Percentiles rank a stretch among this genome's conserved stretches.
Conservation (phyloP, 1,139 yeast genomes). For the Yamadazyma taylorii region DNA sequence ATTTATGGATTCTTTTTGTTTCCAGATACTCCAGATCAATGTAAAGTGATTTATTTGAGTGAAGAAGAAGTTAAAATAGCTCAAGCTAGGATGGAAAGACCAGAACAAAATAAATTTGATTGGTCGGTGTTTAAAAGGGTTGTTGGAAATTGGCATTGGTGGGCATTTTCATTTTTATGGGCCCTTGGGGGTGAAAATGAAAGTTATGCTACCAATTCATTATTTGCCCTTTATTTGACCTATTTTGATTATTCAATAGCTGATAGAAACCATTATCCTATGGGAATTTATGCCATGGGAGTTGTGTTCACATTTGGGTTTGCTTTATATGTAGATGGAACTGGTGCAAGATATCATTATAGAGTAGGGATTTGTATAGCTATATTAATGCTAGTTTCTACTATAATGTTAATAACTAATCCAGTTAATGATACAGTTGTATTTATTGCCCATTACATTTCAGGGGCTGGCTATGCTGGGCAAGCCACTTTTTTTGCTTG, state of each 20-base stretch:
- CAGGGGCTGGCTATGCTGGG: slow-evolving; percentile 56
- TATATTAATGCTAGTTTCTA: slow-evolving; percentile 37
- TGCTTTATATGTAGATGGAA: slow-evolving; percentile 49
- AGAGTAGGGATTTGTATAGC: slow-evolving; percentile 48
- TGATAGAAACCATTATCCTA: slow-evolving; percentile 54
- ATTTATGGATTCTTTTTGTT: slow-evolving; percentile 54
- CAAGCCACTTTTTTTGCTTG: slow-evolving; percentile 60
- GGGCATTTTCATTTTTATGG: slow-evolving; percentile 55
- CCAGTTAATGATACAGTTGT: slow-evolving; percentile 39
- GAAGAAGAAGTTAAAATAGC: slow-evolving; percentile 37
- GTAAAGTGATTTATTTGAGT: slow-evolving; percentile 33
- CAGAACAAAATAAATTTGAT: slow-evolving; percentile 37
- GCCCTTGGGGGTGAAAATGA: slow-evolving; percentile 61
- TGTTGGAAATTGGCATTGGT: slow-evolving; percentile 59
- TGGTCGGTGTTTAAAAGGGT: slow-evolving; percentile 48
- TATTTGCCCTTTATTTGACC: slow-evolving; percentile 53
- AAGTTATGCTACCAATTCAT: slow-evolving; percentile 51
- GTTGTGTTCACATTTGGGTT: slow-evolving; percentile 44
- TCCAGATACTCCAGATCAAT: slow-evolving; percentile 58
- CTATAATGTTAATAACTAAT: slow-evolving; percentile 32
- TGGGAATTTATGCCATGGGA: slow-evolving; percentile 58
- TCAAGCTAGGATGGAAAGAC: slow-evolving; percentile 22
- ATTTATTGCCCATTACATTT: slow-evolving; percentile 54
- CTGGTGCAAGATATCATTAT: slow-evolving; percentile 53
- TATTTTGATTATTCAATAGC: slow-evolving; percentile 43